Evolutionary conservation across 2,329 filamentous ascomycete species (phyloP), one percentile per base, ranked within the genome.

Genomic region (Lachnellula arida): DNA sequence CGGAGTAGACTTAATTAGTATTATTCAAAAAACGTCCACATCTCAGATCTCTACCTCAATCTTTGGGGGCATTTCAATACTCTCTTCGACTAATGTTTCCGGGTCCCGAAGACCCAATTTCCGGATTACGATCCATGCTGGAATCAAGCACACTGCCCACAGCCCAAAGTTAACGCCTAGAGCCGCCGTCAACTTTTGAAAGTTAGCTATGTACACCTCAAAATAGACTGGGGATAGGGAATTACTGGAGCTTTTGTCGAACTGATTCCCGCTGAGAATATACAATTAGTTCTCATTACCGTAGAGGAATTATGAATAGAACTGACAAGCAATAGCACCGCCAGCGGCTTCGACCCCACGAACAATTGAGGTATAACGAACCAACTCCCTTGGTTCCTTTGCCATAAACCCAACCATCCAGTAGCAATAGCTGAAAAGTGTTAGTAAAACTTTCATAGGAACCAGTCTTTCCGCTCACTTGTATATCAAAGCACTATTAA

Each of bases 311-410:
- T 23, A 23, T 1, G 4, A 23, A 3, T 5, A 5, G 22, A 23
- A 23, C 22, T 5, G 22, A 23, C 22, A 76, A 3, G 73, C 72
- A 1, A 77, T 63, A 5, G 72, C 71, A 8, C 75, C 72, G 1
- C 67, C 72, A 0, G 73, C 74, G 2, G 73, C 75, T 61, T 76
- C 73, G 43, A 75, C 72, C 0, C 72, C 73, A 32, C 74, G 63
- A 35, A 76, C 65, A 40, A 77, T 61, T n/a, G 73, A 74, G 52
- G 72, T 75, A 57, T 76, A 77, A 46, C 75, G 65, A 54, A 76
- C 75, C 60, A 75, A 73, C 48, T 76, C 74, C 1, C 72, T 73
- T 0, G 72, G 73, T 1, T 64, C 59, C 50, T 60, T 63, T 8
- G 65, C 67, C 22, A 69, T 23, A 22, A 64, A 69, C 3, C 69